phyloP scores from a whole-genome alignment of 805 yeast genomes.

The Gaillardinia entomophila region DNA sequence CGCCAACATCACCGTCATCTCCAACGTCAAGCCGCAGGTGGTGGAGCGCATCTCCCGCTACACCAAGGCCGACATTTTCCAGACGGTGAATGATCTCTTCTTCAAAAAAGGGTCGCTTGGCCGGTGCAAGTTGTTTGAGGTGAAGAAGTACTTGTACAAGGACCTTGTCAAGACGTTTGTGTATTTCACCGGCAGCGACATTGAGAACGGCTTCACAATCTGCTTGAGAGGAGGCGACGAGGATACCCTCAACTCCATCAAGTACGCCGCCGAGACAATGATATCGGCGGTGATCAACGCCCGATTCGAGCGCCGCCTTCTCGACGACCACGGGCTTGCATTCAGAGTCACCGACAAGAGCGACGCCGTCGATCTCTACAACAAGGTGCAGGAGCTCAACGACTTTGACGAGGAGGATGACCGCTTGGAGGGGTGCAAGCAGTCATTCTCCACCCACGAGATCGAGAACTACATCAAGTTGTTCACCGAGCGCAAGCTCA shows the following conservation, averaged over 20 bases:
- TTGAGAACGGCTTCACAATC: conserved; percentile 76
- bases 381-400: conserved; percentile 1
- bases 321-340: conserved; percentile 8
- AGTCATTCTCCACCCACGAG: conserved; percentile 24
- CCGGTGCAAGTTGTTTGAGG: conserved; percentile 64
- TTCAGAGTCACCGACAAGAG: not conserved
- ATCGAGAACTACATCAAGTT: conserved; percentile 28
- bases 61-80: conserved; percentile 79
- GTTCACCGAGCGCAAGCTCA: conserved; percentile 51
- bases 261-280: conserved; percentile 76
- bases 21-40: conserved; percentile 75
- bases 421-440: conserved; percentile 9
- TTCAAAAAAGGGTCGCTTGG: conserved; percentile 60
- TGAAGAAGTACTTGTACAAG: conserved; percentile 55
- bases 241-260: conserved; percentile 57
- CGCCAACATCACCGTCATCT: conserved; percentile 76
- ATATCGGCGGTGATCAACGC: conserved; percentile 73
- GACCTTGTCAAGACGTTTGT: conserved; percentile 63
- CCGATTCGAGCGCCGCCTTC: conserved; percentile 52
- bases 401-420: conserved; percentile 8
- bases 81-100: conserved; percentile 80
- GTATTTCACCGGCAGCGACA: conserved; percentile 73
- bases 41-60: conserved; percentile 71
- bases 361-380: not conserved
- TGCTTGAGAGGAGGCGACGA: conserved; percentile 74